Base-by-base conservation (phyloP, 2,329 filamentous ascomycete species). In the Shiraia sp. region DNA sequence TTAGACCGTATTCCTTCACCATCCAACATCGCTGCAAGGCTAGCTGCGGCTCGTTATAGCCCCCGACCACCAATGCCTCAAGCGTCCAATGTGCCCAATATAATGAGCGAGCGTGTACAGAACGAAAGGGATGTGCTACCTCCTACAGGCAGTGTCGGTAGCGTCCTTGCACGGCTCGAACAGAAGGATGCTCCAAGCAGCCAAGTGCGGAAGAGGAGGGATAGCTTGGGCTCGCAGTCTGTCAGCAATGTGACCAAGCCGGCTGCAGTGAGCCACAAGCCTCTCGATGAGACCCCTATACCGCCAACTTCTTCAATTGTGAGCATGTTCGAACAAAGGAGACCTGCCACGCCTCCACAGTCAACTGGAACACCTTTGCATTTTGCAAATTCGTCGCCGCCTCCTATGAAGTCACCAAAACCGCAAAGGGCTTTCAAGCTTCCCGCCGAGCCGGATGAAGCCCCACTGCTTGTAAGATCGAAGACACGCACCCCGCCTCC, bases 231-330 rank as follows among this genome's bases (percentile, higher is more conserved):
- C 7, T 49, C 56, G n/a, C 49, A 42, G 4, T 44, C 53, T 14
- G 40, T 33, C 19, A 45, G 44, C 13, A 52, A 42, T 43, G 47
- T 44, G 13, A 27, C 31, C 10, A 40, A 38, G 15, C 35, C 15
- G 22, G 15, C 40, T 36, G 14, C 32, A 19, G 23, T 17, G 15
- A 32, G 34, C 27, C 43, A 57, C 24, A 70, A 72, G 25, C 49
- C 69, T 12, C 70, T 75, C 10, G 81, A 87, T 59, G 79, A 79
- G 8, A 77, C 74, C 1, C 73, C 81, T 5, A 83, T 87, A 35
- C 72, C 79, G 16, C 77, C 85, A 0, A 85, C 85, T 0, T 81
- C 75, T 3, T 79, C 82, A 4, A 72, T 89, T 14, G 84, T 89
- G 39, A 79, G 79, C 27, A 76, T 88, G 71, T 89, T 89, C 52